These are phyloP conservation scores for Xylariaceae sp. DNA, from an alignment of 2,329 filamentous ascomycete species.

Conservation along the genomic window DNA sequence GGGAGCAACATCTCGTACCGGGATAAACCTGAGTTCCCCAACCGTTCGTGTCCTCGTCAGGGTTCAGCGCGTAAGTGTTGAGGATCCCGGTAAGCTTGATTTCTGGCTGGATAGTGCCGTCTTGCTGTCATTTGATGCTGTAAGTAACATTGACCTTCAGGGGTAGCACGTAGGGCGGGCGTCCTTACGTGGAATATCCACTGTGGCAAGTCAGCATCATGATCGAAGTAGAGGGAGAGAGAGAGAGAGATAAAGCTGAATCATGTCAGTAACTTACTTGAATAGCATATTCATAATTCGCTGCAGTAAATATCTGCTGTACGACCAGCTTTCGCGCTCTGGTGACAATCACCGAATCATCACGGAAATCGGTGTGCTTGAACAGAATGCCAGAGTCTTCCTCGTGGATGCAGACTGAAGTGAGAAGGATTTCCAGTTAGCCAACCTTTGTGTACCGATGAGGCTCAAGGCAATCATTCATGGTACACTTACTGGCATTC, in stretches of 20 bases:
- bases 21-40: conserved; percentile 93
- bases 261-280: conserved; percentile 28
- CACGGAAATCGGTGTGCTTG: conserved; percentile 92
- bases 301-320: conserved; percentile 89
- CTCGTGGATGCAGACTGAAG: conserved; percentile 87
- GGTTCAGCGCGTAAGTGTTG: conserved; percentile 81
- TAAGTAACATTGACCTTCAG: conserved; percentile 13
- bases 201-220: conserved; percentile 53
- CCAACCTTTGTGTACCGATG: not conserved
- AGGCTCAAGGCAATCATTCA: not conserved
- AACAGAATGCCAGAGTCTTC: conserved; percentile 88
- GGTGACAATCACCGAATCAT: conserved; percentile 81
- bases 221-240: not conserved
- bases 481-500: conserved; percentile 55
- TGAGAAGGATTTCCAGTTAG: too few relatives aligned
- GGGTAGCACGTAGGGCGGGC: not conserved
- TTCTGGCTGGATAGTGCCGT: conserved; percentile 86
- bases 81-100: conserved; percentile 88
- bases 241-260: too few relatives aligned
- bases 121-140: conserved; percentile 51
- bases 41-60: conserved; percentile 73
- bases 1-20: conserved; percentile 30
- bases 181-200: conserved; percentile 70
- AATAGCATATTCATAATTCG: conserved; percentile 83
- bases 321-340: conserved; percentile 80